Evolutionary conservation across 2,329 filamentous ascomycete species (phyloP).

Genomic region (Chaetomium strumarium): DNA sequence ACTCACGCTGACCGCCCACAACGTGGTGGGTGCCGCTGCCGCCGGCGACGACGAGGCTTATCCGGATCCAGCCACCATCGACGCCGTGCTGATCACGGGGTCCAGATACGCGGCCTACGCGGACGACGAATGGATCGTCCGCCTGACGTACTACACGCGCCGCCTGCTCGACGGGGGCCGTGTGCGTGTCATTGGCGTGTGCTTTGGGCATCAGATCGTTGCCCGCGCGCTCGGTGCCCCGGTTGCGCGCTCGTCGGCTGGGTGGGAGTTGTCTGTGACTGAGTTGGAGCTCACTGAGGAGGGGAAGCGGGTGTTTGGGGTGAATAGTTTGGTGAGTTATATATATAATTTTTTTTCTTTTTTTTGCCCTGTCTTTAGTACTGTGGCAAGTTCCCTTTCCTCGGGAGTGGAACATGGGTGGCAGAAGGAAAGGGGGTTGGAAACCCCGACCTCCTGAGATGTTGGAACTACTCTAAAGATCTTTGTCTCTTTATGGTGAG

Average conservation of each 20-base stretch:
- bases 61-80: constrained; percentile 1
- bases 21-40: background rate
- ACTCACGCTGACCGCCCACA: background rate
- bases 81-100: constrained; percentile 1
- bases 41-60: background rate
- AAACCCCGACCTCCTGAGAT: no score
- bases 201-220: background rate
- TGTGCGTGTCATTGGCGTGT: background rate
- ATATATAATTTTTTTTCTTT: no score
- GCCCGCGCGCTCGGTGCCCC: background rate
- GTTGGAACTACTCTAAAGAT: no score
- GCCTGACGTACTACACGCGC: background rate
- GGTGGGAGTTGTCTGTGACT: background rate
- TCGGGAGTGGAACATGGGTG: no score
- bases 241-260: background rate
- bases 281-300: background rate
- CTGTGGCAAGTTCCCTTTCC: no score
- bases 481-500: no score
- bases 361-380: no score
- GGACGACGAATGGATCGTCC: background rate
- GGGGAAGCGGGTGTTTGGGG: background rate
- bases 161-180: background rate
- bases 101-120: background rate
- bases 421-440: no score
- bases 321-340: background rate